phyloP scores from a whole-genome alignment of 768 basidiomycete genomes.

The Russula earlei region DNA sequence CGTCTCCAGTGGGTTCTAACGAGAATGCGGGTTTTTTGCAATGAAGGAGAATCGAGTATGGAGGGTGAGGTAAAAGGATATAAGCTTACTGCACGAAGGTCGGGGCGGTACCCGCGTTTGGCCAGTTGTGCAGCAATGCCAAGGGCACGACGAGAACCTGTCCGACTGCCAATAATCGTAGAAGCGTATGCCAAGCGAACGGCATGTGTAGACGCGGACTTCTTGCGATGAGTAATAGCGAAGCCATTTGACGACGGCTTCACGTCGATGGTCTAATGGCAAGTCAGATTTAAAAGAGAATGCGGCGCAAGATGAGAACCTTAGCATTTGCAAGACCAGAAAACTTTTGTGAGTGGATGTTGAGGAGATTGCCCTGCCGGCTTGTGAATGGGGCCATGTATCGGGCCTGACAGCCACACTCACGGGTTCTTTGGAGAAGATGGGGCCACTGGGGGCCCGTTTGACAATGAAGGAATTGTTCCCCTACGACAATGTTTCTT shows the following conservation, averaged over 20 bases:
- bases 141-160: slow-evolving; percentile 60
- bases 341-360: slow-evolving; percentile 87
- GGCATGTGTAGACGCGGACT: slow-evolving; percentile 42
- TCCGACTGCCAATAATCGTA: slow-evolving; percentile 51
- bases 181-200: slow-evolving; percentile 42
- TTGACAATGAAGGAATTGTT: slow-evolving; percentile 84
- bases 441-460: slow-evolving; percentile 56
- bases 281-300: not conserved
- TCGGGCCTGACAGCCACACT: slow-evolving; percentile 24
- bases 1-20: slow-evolving; percentile 87
- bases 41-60: slow-evolving; percentile 5
- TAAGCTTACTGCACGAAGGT: slow-evolving; percentile 65
- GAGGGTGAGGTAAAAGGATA: not conserved
- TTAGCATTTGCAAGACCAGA: slow-evolving; percentile 83
- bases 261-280: slow-evolving; percentile 54
- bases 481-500: slow-evolving; percentile 37
- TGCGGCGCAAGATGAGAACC: slow-evolving; percentile 32
- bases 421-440: slow-evolving; percentile 81
- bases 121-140: slow-evolving; percentile 52
- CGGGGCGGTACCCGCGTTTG: slow-evolving; percentile 67
- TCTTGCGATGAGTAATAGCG: slow-evolving; percentile 56
- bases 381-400: not conserved
- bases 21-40: slow-evolving; percentile 49
- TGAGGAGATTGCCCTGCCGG: slow-evolving; percentile 71
- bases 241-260: slow-evolving; percentile 45